Conservation (phyloP, 108 stramenopile species). For the Seminavis robusta region DNA sequence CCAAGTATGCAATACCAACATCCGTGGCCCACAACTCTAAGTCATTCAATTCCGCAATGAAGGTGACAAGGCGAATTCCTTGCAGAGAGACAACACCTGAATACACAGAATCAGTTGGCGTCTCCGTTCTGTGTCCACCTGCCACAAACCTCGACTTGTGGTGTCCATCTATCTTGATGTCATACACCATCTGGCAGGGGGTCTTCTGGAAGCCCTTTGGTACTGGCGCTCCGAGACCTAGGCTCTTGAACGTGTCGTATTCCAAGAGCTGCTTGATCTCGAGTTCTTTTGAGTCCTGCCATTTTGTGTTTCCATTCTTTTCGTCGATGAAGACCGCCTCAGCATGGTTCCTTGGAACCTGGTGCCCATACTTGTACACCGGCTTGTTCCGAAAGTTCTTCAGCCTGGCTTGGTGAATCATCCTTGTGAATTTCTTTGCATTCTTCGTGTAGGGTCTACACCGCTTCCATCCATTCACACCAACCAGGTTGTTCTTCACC, state of each 20-base stretch:
- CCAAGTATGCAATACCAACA: conserved; percentile 19
- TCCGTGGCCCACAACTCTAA: conserved; percentile 24
- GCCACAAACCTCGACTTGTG: conserved; percentile 26
- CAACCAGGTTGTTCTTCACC: conserved; percentile 20
- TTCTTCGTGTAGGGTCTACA: too few species aligned
- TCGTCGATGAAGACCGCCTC: conserved; percentile 1
- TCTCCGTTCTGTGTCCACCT: conserved; percentile 22
- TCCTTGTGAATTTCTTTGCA: too few species aligned
- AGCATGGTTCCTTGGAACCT: conserved; percentile 5
- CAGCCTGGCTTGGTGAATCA: too few species aligned
- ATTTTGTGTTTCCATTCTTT: conserved; percentile 10
- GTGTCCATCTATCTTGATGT: conserved; percentile 23
- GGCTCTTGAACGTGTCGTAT: conserved; percentile 18
- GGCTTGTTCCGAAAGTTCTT: background rate
- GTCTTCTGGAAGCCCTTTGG: conserved; percentile 28
- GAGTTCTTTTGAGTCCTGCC: conserved; percentile 11
- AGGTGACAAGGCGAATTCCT: conserved; percentile 11
- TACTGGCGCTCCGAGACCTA: background rate
- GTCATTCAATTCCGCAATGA: conserved; percentile 32
- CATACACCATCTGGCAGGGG: conserved; percentile 15
- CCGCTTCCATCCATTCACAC: conserved; percentile 29
- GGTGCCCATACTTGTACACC: conserved; percentile 5
- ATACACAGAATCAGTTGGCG: conserved; percentile 8
- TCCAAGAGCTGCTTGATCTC: conserved; percentile 19
- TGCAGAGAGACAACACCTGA: conserved; percentile 26